Evolutionary conservation across 1,284 basidiomycete species (phyloP).

Genomic region (Apiotrichum gamsii): DNA sequence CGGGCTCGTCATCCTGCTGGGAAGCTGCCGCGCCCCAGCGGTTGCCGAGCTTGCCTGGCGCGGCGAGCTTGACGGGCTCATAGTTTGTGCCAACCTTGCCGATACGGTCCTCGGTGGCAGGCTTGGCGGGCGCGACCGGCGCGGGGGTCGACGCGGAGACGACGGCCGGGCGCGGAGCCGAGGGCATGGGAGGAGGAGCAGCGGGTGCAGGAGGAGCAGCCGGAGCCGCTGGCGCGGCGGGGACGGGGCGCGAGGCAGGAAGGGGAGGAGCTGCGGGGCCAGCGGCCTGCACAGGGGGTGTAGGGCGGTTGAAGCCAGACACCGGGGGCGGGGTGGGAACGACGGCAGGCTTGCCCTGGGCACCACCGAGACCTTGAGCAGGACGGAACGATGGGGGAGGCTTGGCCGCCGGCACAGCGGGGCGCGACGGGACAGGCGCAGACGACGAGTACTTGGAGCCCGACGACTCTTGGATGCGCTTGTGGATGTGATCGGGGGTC

Average conservation of each 20-base stretch:
- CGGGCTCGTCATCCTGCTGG: slow-evolving; percentile 21
- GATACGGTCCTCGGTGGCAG: slow-evolving; percentile 69
- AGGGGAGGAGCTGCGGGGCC: slow-evolving; percentile 31
- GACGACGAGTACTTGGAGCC: slow-evolving; percentile 71
- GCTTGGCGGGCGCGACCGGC: slow-evolving; percentile 53
- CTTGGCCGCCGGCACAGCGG: slow-evolving; percentile 20
- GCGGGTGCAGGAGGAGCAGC: slow-evolving; percentile 47
- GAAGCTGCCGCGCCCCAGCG: slow-evolving; percentile 59
- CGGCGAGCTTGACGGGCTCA: slow-evolving; percentile 71
- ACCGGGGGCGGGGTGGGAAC: slow-evolving; percentile 27
- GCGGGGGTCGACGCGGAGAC: slow-evolving; percentile 30
- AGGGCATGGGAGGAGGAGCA: slow-evolving; percentile 21
- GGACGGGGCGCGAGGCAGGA: slow-evolving; percentile 25
- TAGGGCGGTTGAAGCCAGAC: slow-evolving; percentile 11
- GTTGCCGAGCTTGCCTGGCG: slow-evolving; percentile 73
- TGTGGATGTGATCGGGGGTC: slow-evolving; percentile 69
- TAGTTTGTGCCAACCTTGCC: slow-evolving; percentile 77
- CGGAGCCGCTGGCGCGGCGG: slow-evolving; percentile 47
- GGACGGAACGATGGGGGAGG: slow-evolving; percentile 37
- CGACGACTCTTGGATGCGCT: slow-evolving; percentile 78
- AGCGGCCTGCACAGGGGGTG: slow-evolving; percentile 12
- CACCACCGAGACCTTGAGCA: slow-evolving; percentile 40
- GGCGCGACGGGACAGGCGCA: slow-evolving; percentile 25
- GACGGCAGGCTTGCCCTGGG: slow-evolving; percentile 35
- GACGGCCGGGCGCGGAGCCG: slow-evolving; percentile 13